These are phyloP conservation scores for Wickerhamiella pararugosa DNA, from an alignment of 1,139 yeast species.

Conservation along the genomic window DNA sequence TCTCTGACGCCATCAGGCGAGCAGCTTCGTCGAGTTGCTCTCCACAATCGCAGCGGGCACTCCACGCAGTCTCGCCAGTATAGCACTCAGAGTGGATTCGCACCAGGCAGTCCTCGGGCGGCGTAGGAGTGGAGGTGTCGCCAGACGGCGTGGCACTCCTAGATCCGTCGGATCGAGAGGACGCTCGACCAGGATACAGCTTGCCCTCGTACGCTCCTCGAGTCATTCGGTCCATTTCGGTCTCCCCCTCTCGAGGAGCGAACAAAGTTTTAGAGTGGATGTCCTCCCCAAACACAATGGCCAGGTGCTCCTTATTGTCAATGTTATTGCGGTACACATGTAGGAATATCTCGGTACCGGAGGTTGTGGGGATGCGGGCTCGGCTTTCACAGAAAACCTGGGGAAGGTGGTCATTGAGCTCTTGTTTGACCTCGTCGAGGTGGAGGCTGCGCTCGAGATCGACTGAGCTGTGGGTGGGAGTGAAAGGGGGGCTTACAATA, in stretches of 20 bases:
- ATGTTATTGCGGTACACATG: constrained; percentile 76
- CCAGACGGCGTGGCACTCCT: constrained; percentile 29
- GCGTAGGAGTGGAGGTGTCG: not conserved
- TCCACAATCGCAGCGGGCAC: constrained; percentile 97
- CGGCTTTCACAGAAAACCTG: constrained; percentile 77
- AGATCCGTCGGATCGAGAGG: constrained; percentile 19
- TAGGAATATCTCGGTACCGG: constrained; percentile 81
- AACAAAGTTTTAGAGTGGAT: constrained; percentile 66
- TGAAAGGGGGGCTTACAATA: constrained; percentile 24
- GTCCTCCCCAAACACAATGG: constrained; percentile 91
- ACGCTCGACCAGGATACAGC: constrained; percentile 66
- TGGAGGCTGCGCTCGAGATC: constrained; percentile 6
- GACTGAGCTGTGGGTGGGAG: constrained; percentile 17
- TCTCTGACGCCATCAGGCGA: constrained; percentile 68
- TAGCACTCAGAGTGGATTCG: constrained; percentile 95
- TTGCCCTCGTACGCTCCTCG: constrained; percentile 92
- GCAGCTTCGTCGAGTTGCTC: constrained; percentile 99
- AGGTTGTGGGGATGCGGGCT: constrained; percentile 87
- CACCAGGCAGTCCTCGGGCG: constrained; percentile 29
- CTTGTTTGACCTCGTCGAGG: not conserved
- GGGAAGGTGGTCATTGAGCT: constrained; percentile 33
- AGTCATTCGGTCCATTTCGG: constrained; percentile 89
- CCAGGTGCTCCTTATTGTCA: constrained; percentile 89
- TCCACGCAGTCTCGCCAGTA: constrained; percentile 98
- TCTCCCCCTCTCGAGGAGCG: constrained; percentile 45